Percentiles rank a stretch among this genome's conserved stretches.
phyloP scores from a whole-genome alignment of 495 filamentous ascomycete species.

The Penicillium macrosclerotiorum region DNA sequence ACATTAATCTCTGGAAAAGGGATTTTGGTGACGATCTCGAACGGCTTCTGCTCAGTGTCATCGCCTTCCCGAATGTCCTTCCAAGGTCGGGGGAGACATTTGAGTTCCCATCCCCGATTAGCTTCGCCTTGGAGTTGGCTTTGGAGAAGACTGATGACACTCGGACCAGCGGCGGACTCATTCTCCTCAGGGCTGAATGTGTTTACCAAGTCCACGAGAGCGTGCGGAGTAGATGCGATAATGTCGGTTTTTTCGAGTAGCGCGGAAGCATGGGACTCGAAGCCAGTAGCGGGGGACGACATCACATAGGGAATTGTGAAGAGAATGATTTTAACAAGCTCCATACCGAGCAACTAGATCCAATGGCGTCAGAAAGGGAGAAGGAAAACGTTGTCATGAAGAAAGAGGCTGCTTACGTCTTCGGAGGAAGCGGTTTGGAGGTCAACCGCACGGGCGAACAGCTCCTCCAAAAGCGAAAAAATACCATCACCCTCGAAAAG shows the following conservation, averaged over 20 bases:
- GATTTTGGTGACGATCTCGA: constrained; percentile 64
- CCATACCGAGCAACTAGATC: constrained; percentile 61
- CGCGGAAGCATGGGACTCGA: constrained; percentile 65
- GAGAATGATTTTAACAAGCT: constrained; percentile 93
- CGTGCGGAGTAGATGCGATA: constrained; percentile 79
- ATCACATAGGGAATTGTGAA: constrained; percentile 91
- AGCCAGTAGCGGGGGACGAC: constrained; percentile 62
- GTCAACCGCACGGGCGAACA: constrained; percentile 81
- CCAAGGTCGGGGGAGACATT: constrained; percentile 84
- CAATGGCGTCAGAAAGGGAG: constrained; percentile 21
- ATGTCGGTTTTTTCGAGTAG: constrained; percentile 92
- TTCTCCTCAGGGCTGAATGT: constrained; percentile 66
- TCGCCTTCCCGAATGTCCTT: constrained; percentile 50
- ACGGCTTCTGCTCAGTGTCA: constrained; percentile 38
- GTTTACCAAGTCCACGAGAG: constrained; percentile 78
- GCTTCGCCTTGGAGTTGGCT: constrained; percentile 76
- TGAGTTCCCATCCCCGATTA: constrained; percentile 65
- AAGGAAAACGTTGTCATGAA: neutral
- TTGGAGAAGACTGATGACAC: constrained; percentile 81
- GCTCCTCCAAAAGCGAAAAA: constrained; percentile 78
- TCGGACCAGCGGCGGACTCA: constrained; percentile 54
- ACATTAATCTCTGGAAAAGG: constrained; percentile 70
- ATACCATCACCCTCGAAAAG: constrained; percentile 80
- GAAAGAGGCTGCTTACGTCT: constrained; percentile 59
- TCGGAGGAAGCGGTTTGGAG: constrained; percentile 87